Evolutionary conservation across 1,139 yeast genomes (phyloP), one percentile per base, ranked within the genome.

Genomic region (Candida sp.): DNA sequence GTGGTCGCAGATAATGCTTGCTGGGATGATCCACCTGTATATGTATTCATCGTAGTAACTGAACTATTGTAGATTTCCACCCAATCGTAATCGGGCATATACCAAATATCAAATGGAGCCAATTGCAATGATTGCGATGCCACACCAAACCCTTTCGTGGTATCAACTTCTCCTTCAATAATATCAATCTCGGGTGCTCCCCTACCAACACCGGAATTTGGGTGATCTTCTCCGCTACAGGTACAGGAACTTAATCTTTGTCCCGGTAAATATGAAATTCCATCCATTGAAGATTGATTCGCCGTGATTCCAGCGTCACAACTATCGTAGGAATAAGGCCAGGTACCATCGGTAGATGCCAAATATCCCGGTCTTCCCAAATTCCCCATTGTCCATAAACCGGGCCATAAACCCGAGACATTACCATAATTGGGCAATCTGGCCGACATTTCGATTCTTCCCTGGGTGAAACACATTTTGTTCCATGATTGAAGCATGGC

Each of bases 121-220:
- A 86, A 67, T 68, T 88, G 96, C 49, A 81, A 64, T 1, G 96
- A 86, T 64, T 88, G 96, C 5, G 96, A 85, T 1, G 84, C 95
- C 32, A 82, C 76, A 51, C 91, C 93, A 25, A 25, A 6, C 6
- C 29, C 29, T 9, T 25, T 25, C 15, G 68, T 68, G 43, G 74
- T 75, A 30, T 55, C 48, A 5, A 77, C 76, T 49, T 85, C 84
- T 46, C 86, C 96, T 76, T 88, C 96, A 40, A 88, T 57, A 38
- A 81, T 81, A 77, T 88, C 96, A 52, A 88, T 85, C 74, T 88
- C 96, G 1, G 96, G 96, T 0, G 95, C 95, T 39, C 96, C 95
- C 60, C 96, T 77, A 21, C 96, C 96, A 2, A 63, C 64, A 35
- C 96, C 96, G 4, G 72, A 75, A 54, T 82, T 87, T 35, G 96